These are phyloP conservation scores for Aspergillus tanneri DNA, from an alignment of 2,329 filamentous ascomycete species.

Conservation along the genomic window DNA sequence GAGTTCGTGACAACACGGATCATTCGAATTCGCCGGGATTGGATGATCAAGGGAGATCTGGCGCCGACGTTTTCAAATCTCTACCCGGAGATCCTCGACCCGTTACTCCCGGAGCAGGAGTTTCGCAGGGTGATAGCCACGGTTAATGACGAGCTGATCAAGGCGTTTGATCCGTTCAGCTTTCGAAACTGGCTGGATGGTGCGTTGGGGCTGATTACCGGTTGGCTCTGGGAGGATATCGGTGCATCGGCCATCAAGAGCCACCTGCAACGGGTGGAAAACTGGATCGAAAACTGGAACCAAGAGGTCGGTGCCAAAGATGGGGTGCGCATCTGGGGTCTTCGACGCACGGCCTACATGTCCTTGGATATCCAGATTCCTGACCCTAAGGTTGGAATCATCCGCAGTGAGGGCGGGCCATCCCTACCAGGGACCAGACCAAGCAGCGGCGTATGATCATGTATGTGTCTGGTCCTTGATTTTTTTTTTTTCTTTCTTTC, in stretches of 20 bases:
- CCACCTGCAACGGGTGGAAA: constrained; percentile 68
- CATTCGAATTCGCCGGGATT: constrained; percentile 88
- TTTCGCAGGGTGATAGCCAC: constrained; percentile 80
- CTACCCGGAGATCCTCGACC: constrained; percentile 93
- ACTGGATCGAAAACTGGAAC: constrained; percentile 88
- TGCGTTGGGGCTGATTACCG: constrained; percentile 75
- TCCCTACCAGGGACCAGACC: constrained; percentile 39
- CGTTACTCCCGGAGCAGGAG: constrained; percentile 78
- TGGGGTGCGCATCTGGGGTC: constrained; percentile 71
- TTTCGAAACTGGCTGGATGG: constrained; percentile 77
- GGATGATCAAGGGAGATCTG: constrained; percentile 83
- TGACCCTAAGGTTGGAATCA: constrained; percentile 50
- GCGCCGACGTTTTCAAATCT: constrained; percentile 92
- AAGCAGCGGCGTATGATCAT: constrained; percentile 30
- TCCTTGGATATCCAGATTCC: constrained; percentile 56
- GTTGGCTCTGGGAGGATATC: constrained; percentile 93
- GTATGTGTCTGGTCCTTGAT: constrained; percentile 1
- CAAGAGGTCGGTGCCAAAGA: constrained; percentile 57
- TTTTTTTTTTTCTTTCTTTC: constrained; percentile 11
- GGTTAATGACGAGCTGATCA: constrained; percentile 73
- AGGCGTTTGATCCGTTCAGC: constrained; percentile 77
- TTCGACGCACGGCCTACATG: constrained; percentile 85
- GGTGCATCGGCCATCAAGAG: constrained; percentile 75
- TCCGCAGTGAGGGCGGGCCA: constrained; percentile 36
- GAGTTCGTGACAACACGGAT: constrained; percentile 79